phyloP scores from a whole-genome alignment of 2,329 filamentous ascomycete species.

The Ceratocystis eucalypticola region DNA sequence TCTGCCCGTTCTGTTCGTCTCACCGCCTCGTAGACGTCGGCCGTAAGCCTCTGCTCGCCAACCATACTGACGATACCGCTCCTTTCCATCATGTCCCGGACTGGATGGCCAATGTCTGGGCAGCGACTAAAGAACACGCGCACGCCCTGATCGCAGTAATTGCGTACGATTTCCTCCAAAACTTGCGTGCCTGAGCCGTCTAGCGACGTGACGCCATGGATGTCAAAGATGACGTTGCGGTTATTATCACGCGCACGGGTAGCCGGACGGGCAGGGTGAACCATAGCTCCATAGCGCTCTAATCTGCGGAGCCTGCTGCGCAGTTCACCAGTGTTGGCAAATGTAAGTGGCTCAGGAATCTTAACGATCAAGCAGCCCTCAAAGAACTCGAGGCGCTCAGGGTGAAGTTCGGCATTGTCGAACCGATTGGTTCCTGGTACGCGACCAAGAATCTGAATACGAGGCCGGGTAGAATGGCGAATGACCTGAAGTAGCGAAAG shows the following conservation, averaged over 20 bases:
- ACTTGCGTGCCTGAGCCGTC: slow-evolving; percentile 92
- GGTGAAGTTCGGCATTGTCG: slow-evolving; percentile 66
- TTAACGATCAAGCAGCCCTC: slow-evolving; percentile 92
- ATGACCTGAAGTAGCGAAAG: slow-evolving; percentile 82
- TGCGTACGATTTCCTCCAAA: slow-evolving; percentile 71
- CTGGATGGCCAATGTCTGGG: slow-evolving; percentile 37
- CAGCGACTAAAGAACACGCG: slow-evolving; percentile 59
- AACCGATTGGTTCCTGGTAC: slow-evolving; percentile 72
- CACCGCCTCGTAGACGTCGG: slow-evolving; percentile 72
- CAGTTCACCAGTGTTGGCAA: slow-evolving; percentile 88
- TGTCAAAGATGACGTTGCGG: slow-evolving; percentile 87
- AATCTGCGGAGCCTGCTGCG: slow-evolving; percentile 71
- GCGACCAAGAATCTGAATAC: slow-evolving; percentile 90
- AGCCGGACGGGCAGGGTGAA: slow-evolving; percentile 76
- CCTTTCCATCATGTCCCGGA: slow-evolving; percentile 59
- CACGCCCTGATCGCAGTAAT: slow-evolving; percentile 64
- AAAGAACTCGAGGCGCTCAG: slow-evolving; percentile 68
- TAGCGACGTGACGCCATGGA: slow-evolving; percentile 90
- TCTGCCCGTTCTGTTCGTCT: slow-evolving; percentile 50
- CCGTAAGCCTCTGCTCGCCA: slow-evolving; percentile 64
- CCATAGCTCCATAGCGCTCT: slow-evolving; percentile 79
- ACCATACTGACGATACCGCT: slow-evolving; percentile 77
- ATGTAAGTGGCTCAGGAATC: slow-evolving; percentile 91
- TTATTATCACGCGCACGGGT: slow-evolving; percentile 69
- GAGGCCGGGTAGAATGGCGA: slow-evolving; percentile 75